Evolutionary conservation across 306 rosid genomes (phyloP), one percentile per base, ranked within the genome.

Genomic region (Cajanus cajan): DNA sequence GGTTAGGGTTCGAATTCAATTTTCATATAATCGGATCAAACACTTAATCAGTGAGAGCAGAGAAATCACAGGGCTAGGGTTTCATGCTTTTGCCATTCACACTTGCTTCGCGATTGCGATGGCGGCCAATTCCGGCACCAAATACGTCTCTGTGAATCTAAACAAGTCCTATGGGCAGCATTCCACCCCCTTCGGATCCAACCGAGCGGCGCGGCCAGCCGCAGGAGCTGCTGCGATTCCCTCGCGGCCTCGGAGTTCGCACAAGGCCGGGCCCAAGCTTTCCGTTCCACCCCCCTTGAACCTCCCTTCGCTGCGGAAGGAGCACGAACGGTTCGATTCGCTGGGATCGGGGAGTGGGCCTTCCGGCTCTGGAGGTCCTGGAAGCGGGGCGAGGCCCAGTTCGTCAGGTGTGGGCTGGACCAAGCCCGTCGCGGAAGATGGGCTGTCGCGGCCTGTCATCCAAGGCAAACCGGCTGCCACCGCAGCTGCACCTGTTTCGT

Each of bases 251-350:
- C 89, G 98, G 10, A 95, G 97, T 57, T 91, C 96, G 21, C 97
- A 95, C 69, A 95, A 95, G 84, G 84, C 87, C 76, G 98, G 91
- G 89, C 55, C 94, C 76, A 95, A 92, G 87, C 98, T 95, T 84
- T 90, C 97, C 44, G 94, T 95, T 85, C 98, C 98, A 57, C 91
- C 98, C 97, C 98, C 98, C 94, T 86, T 95, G 90, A 95, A 95
- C 74, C 88, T 95, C 7, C 98, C 98, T 33, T 95, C 98, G 1
- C 54, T 95, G 68, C 84, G 98, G 59, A 95, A 88, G 61, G 98
- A 95, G 86, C 97, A 95, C 4, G 97, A 95, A 79, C 89, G 90
- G 24, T 91, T 92, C 63, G 98, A 95, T 88, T 83, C 92, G 2
- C 76, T 86, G 70, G 97, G 97, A 45, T 81, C 94, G 0, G 86